Conservation (phyloP, 495 filamentous ascomycete genomes). For the Tuber calosporum region DNA sequence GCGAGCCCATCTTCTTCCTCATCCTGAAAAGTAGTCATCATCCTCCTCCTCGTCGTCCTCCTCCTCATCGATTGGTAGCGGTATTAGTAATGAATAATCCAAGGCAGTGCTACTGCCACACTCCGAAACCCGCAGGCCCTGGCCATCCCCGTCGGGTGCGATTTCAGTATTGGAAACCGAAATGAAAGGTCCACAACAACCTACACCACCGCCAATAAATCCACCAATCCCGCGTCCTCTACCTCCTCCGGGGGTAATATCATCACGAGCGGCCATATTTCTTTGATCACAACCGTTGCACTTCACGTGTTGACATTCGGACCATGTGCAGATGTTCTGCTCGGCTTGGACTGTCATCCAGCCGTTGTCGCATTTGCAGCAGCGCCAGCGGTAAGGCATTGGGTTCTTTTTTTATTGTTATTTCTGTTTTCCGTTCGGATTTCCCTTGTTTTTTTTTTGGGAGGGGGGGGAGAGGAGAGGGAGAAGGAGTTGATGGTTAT, state of each 20-base stretch:
- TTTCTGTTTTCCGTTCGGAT: constrained; percentile 9
- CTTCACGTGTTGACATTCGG: constrained; percentile 32
- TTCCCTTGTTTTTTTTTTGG: neutral
- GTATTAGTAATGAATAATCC: neutral
- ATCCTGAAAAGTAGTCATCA: neutral
- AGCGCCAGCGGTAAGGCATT: constrained; percentile 35
- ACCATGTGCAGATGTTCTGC: constrained; percentile 32
- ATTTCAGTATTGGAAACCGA: neutral
- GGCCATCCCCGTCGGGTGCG: neutral
- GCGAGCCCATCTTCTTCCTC: neutral
- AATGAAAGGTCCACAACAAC: neutral
- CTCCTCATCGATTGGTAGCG: neutral
- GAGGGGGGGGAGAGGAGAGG: too few species aligned
- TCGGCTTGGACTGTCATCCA: constrained; percentile 34
- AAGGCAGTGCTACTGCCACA: neutral
- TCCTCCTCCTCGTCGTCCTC: neutral
- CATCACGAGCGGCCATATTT: constrained; percentile 24
- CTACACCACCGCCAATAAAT: neutral
- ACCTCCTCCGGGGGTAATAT: neutral
- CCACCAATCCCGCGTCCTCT: neutral
- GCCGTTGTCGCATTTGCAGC: constrained; percentile 36
- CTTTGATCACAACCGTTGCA: constrained; percentile 32
- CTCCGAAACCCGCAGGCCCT: neutral
- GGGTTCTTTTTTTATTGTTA: neutral
- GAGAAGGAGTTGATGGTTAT: neutral